Evolutionary conservation across 805 yeast species (phyloP), one percentile per base, ranked within the genome.

Genomic region (Candida adriatica): DNA sequence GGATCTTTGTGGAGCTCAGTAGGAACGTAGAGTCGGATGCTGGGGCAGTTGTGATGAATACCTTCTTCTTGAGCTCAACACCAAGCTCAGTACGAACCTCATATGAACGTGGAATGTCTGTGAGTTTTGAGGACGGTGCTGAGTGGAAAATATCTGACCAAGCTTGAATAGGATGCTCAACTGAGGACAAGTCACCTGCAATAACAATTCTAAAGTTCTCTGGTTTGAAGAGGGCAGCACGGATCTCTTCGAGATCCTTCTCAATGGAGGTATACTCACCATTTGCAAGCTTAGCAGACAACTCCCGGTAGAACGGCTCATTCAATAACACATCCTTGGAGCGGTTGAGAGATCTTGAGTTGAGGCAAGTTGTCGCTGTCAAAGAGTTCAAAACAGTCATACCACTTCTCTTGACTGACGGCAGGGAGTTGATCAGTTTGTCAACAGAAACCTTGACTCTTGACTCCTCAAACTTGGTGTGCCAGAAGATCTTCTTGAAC

Each of bases 21-120:
- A 86, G 60, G 48, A 73, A 82, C 5, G 90, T 70, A 0, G 95
- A 79, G 42, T 86, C 95, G 0, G 94, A 78, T 1, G 92, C 87
- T 5, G 96, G 88, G 2, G 86, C 75, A 0, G 83, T 68, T 2
- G 81, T 68, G 25, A 90, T 61, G 38, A 59, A 64, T 1, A 92
- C 90, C 25, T 67, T 64, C 3, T 60, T 52, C 3, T 69, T 52
- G 27, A 84, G 75, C 0, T 49, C 36, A 14, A 48, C 38, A 24
- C 95, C 95, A 4, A 70, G 48, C 2, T 61, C 59, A 2, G 92
- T 75, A 24, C 70, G 61, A 26, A 71, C 70, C 6, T 68, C 59
- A 29, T 60, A 55, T 4, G 83, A 62, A 13, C 74, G 65, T 11
- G 87, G 85, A 7, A 75, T 48, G 5, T 62, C 51, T 11, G 53